A percentile compares a stretch with the other conserved stretches of the same genome.
These are phyloP conservation scores for Monotropa hypopitys DNA, from an alignment of 179 eudicot species.

Conservation along the genomic window DNA sequence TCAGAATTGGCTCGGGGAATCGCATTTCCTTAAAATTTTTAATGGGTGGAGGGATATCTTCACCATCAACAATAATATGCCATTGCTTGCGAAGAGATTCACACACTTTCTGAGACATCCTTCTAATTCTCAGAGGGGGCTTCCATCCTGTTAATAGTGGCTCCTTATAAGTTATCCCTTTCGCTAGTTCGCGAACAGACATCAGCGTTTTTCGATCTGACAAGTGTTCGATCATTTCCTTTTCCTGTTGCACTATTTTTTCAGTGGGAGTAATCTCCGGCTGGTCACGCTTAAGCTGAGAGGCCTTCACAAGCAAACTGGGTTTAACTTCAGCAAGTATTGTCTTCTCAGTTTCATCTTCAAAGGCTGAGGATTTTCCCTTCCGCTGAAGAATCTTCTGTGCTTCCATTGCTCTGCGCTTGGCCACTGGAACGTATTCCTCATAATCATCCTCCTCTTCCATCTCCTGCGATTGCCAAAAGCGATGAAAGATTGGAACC, in stretches of 20 bases:
- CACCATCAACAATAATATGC: constrained; percentile 76
- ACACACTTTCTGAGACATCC: constrained; percentile 41
- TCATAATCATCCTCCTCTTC: constrained; percentile 56
- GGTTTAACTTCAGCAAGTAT: constrained; percentile 53
- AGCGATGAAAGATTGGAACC: background rate
- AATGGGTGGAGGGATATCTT: constrained; percentile 68
- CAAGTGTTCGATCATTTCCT: constrained; percentile 72
- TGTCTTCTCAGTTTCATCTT: constrained; percentile 43
- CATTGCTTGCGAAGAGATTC: constrained; percentile 51
- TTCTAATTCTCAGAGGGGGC: constrained; percentile 51
- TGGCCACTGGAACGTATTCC: constrained; percentile 65
- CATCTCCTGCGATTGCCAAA: constrained; percentile 20
- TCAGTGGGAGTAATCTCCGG: constrained; percentile 56
- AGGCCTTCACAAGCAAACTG: constrained; percentile 62
- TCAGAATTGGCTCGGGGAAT: constrained; percentile 63
- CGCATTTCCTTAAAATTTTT: constrained; percentile 78
- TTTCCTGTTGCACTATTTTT: constrained; percentile 52
- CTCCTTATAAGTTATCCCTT: constrained; percentile 71
- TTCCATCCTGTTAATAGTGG: constrained; percentile 83
- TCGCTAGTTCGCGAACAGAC: constrained; percentile 83
- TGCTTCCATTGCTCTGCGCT: constrained; percentile 59
- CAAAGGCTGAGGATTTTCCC: constrained; percentile 33
- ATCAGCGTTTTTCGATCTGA: constrained; percentile 64
- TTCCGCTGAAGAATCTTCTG: constrained; percentile 54
- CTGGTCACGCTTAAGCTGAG: constrained; percentile 59